phyloP scores from a whole-genome alignment of 495 filamentous ascomycete species.

The Filosporella fistucella region DNA sequence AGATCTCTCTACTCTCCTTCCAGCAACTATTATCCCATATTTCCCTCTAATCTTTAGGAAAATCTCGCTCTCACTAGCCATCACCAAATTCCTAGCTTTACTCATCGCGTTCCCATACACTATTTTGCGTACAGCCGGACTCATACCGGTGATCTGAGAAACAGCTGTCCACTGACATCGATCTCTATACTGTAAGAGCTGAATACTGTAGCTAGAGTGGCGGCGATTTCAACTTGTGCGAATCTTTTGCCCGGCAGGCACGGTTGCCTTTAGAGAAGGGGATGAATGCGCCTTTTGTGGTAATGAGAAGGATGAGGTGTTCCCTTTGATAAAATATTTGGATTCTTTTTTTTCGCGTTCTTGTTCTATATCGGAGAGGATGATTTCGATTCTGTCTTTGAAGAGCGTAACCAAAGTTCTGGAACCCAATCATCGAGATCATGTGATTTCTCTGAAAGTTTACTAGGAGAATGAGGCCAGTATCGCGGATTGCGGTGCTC shows the following conservation, averaged over 20 bases:
- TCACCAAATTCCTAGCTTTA: constrained; percentile 39
- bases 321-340: constrained; percentile 41
- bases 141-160: constrained; percentile 52
- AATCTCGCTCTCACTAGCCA: constrained; percentile 47
- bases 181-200: constrained; percentile 61
- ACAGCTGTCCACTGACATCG: constrained; percentile 57
- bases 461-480: constrained; percentile 34
- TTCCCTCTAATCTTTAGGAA: constrained; percentile 54
- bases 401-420: constrained; percentile 50
- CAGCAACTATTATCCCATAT: constrained; percentile 55
- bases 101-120: constrained; percentile 44
- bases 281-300: constrained; percentile 57
- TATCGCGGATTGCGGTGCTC: constrained; percentile 58
- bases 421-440: constrained; percentile 49
- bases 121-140: constrained; percentile 34
- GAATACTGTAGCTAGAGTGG: constrained; percentile 63
- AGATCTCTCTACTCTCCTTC: constrained; percentile 59
- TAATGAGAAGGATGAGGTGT: constrained; percentile 39
- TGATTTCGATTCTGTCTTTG: constrained; percentile 20
- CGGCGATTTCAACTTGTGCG: constrained; percentile 72
- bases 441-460: constrained; percentile 25
- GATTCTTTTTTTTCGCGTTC: too few species aligned
- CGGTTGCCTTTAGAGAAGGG: constrained; percentile 70
- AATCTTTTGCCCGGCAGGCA: constrained; percentile 67
- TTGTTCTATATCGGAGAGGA: too few species aligned